These are phyloP conservation scores for Verticillium alfalfae DNA, from an alignment of 2,329 filamentous ascomycete genomes.

Conservation along the genomic window DNA sequence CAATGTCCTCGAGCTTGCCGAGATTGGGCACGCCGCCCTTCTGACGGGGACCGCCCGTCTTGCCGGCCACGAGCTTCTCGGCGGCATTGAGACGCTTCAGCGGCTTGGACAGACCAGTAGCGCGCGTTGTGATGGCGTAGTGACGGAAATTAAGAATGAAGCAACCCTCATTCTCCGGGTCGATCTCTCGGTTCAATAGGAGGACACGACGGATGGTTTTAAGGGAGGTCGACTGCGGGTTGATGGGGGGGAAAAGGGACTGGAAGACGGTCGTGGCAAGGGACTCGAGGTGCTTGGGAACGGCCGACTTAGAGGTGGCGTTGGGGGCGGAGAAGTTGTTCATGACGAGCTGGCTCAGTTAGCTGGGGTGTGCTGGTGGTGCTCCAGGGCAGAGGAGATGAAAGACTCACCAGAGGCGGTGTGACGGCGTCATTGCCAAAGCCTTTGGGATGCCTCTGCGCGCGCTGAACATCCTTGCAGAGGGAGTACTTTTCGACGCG, in stretches of 20 bases:
- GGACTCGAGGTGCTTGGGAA: constrained; percentile 91
- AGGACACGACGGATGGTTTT: constrained; percentile 90
- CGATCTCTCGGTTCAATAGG: constrained; percentile 75
- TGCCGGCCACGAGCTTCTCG: constrained; percentile 67
- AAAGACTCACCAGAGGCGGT: constrained; percentile 63
- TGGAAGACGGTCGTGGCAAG: constrained; percentile 93
- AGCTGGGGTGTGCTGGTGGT: constrained; percentile 8
- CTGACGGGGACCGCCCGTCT: constrained; percentile 51
- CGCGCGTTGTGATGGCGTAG: constrained; percentile 90
- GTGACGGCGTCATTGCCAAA: constrained; percentile 81
- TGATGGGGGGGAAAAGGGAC: constrained; percentile 92
- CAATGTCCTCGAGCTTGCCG: constrained; percentile 84
- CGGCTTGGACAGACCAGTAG: constrained; percentile 77
- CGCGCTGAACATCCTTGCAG: constrained; percentile 81
- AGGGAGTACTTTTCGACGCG: constrained; percentile 91
- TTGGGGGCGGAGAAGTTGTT: constrained; percentile 82
- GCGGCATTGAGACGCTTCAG: constrained; percentile 80
- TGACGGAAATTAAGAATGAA: constrained; percentile 87
- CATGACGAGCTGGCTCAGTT: constrained; percentile 71
- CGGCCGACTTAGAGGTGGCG: constrained; percentile 55
- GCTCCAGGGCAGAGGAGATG: background rate
- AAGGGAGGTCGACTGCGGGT: constrained; percentile 82
- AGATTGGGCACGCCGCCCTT: constrained; percentile 81
- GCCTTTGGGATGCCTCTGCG: constrained; percentile 76
- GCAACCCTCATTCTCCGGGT: constrained; percentile 54